Base-by-base conservation (phyloP, 805 yeast genomes). In the Lachancea sp. region DNA sequence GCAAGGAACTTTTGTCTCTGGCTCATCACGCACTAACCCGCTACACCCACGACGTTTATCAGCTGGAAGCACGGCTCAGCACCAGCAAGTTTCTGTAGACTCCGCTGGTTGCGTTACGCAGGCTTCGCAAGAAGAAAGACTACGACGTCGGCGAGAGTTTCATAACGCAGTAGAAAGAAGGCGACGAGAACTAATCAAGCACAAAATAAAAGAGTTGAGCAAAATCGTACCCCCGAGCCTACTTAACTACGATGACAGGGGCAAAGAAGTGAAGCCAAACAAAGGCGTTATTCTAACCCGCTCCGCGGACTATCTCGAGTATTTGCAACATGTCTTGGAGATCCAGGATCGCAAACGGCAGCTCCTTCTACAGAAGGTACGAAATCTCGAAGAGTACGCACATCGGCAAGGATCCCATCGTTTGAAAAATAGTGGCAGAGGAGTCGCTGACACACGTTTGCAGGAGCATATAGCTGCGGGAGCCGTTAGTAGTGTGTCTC, bases 141-240 rank as follows among this genome's bases (percentile, higher is more conserved):
- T 83, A 40, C 75, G 78, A 45, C 72, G 95, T 47, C 72, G 96
- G 47, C 68, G 95, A 45, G 96, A 88, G 56, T 80, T 87, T 46
- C 97, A 89, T 61, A 89, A 89, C 57, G 96, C 95, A 1, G 97
- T 89, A 4, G 97, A 89, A 61, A 73, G 96, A 52, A 72, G 96
- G 51, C 74, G 97, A 56, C 72, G 97, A 47, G 97, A 90, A 60
- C 70, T 86, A 51, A 89, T 89, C 55, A 88, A 89, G 58, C 94
- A 84, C 54, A 78, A 85, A 52, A 88, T 89, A 46, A 82, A 83
- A 56, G 95, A 86, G 51, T 67, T 89, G 52, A 90, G 95, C 1
- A 63, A 74, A 18, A 68, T 89, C 36, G 83, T 89, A 1, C 97
- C 97, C 1, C 90, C 87, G 1, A 70, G 83, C 2, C 58, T 84